Base-by-base conservation (phyloP, 2,329 filamentous ascomycete genomes). In the Pestalotiopsis sp. region DNA sequence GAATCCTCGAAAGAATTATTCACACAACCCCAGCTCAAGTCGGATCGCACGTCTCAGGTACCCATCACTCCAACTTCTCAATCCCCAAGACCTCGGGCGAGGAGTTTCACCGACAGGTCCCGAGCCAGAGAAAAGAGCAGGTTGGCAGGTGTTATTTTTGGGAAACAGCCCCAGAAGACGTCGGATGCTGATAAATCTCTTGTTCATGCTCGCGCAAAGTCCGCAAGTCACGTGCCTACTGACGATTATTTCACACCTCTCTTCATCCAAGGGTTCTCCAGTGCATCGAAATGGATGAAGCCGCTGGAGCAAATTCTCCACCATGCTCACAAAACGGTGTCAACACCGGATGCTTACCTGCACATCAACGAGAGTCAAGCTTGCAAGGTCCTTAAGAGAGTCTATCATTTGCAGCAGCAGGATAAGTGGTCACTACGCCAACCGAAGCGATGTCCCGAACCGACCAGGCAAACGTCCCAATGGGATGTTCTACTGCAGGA, bases 351-450 rank as follows among this genome's bases (percentile, higher is more conserved):
- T 76, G 91, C 95, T 64, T 91, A 94, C 68, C 88, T 97, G 1
- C 92, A 94, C 58, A 90, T 97, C 56, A 89, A 94, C 63, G 95
- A 98, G 75, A 91, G 92, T 68, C 94, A 97, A 79, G 93, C 97
- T 66, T 96, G 93, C 75, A 91, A 93, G 68, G 93, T 97, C 38
- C 80, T 98, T 3, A 91, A 94, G 68, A 87, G 94, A 14, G 94
- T 99, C 2, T 97, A 98, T 77, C 91, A 95, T 70, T 84, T 98
- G 31, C 96, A 99, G 76, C 94, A 95, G 75, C 90, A 92, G 39
- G 94, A 97, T 74, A 92, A 95, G 75, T 98, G 96, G 95, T 96
- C 95, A 4, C 81, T 99, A 61, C 88, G 95, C 66, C 96, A 99
- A 76, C 90, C 95, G 58, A 93, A 97, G 77, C 92, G 94, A 68